A percentile compares a stretch with the other conserved stretches of the same genome.
Conservation (phyloP, 225 moss, liverwort and hornwort species). For the Anthoceros angustus region DNA sequence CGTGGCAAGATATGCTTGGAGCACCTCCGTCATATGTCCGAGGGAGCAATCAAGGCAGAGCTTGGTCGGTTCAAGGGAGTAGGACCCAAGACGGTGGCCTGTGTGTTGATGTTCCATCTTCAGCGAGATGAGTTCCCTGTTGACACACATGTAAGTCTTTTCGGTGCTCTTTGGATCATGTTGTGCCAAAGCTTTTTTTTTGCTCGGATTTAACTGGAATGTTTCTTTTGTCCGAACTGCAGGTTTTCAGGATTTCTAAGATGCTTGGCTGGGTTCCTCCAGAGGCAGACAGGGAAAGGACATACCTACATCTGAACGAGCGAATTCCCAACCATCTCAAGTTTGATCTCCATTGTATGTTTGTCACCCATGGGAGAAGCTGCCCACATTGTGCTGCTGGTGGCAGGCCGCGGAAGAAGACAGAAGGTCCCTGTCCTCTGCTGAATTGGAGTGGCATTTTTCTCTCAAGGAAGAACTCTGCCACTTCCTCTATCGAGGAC, state of each 20-base stretch:
- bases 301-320: slow-evolving; percentile 75
- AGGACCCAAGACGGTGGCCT: slow-evolving; percentile 93
- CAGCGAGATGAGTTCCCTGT: slow-evolving; percentile 85
- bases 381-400: slow-evolving; percentile 69
- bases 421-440: slow-evolving; percentile 68
- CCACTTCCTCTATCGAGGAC: background rate
- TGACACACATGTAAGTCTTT: slow-evolving; percentile 64
- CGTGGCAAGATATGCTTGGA: slow-evolving; percentile 67
- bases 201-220: background rate
- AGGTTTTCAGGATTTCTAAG: slow-evolving; percentile 91
- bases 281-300: slow-evolving; percentile 64
- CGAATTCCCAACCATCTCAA: slow-evolving; percentile 72
- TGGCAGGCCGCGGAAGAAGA: slow-evolving; percentile 35
- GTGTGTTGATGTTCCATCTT: slow-evolving; percentile 81
- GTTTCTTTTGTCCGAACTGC: background rate
- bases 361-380: slow-evolving; percentile 79
- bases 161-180: background rate
- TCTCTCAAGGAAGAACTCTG: background rate
- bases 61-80: slow-evolving; percentile 91
- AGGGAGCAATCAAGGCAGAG: slow-evolving; percentile 64
- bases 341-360: slow-evolving; percentile 73
- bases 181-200: background rate
- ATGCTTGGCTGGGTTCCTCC: slow-evolving; percentile 87
- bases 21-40: slow-evolving; percentile 57
- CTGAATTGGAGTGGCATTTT: slow-evolving; percentile 41